Evolutionary conservation across 305 asterid species (phyloP).

Genomic region (Fraxinus dipetala): DNA sequence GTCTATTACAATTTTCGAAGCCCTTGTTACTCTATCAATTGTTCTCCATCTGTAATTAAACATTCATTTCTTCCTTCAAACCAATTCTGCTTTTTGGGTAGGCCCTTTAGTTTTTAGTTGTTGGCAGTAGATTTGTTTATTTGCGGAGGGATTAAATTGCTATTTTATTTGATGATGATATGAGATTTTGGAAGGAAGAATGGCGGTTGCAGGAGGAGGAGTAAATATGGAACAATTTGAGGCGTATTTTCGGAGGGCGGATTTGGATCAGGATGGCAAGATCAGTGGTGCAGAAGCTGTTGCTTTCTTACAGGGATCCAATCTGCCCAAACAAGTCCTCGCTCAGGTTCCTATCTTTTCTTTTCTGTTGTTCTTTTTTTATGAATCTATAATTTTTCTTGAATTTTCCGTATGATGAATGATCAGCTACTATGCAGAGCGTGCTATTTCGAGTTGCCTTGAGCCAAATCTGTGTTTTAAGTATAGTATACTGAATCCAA

Average conservation of each 20-base stretch:
- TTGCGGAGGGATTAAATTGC: neutral
- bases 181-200: constrained; percentile 3
- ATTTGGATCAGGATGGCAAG: constrained; percentile 86
- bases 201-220: constrained; percentile 30
- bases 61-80: neutral
- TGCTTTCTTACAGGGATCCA: constrained; percentile 72
- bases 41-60: neutral
- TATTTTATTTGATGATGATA: constrained; percentile 4
- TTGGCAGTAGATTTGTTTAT: neutral
- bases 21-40: neutral
- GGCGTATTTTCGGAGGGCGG: constrained; percentile 71
- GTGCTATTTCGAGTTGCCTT: neutral
- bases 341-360: constrained; percentile 52
- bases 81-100: neutral
- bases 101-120: neutral
- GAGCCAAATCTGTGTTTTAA: neutral
- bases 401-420: neutral
- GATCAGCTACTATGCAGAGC: neutral
- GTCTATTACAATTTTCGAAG: neutral
- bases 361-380: neutral
- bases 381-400: neutral
- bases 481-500: neutral
- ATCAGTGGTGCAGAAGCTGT: constrained; percentile 93
- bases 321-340: constrained; percentile 69
- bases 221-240: constrained; percentile 63